A percentile compares a stretch with the other conserved stretches of the same genome.
These are phyloP conservation scores for Salix viminalis DNA, from an alignment of 345 rosid genomes.

Conservation along the genomic window DNA sequence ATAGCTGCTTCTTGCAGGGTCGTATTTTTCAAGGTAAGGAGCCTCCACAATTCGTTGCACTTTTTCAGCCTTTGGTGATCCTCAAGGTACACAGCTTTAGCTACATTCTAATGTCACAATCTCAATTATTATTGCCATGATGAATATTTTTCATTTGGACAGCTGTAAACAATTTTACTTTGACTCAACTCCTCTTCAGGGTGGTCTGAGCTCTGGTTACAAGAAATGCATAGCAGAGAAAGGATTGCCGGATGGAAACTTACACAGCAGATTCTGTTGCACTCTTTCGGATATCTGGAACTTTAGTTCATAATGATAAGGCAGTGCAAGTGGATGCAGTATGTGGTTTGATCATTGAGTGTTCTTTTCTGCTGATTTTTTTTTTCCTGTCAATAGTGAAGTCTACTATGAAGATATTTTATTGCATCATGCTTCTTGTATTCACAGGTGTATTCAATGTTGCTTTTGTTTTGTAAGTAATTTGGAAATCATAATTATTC, in stretches of 20 bases:
- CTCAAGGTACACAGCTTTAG: constrained; percentile 60
- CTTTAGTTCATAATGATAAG: constrained; percentile 66
- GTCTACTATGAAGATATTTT: neutral
- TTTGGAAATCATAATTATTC: neutral
- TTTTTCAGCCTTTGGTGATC: constrained; percentile 84
- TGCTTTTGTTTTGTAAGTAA: neutral
- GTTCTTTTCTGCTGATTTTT: neutral
- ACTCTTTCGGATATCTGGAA: constrained; percentile 81
- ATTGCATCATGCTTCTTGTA: neutral
- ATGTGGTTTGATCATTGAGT: constrained; percentile 20
- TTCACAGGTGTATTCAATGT: neutral
- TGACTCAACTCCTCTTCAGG: constrained; percentile 43
- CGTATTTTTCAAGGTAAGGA: constrained; percentile 87
- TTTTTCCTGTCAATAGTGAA: neutral
- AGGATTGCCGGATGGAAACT: constrained; percentile 67
- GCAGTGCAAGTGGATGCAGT: constrained; percentile 84
- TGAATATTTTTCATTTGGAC: constrained; percentile 10
- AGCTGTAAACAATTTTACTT: constrained; percentile 11
- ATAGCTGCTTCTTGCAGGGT: constrained; percentile 52
- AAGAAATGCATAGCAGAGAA: constrained; percentile 60
- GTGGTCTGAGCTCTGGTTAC: constrained; percentile 92
- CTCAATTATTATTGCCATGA: constrained; percentile 7
- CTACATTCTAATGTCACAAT: neutral
- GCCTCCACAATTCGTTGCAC: constrained; percentile 90
- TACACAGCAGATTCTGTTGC: constrained; percentile 65